Evolutionary conservation across 495 filamentous ascomycete species (phyloP), one percentile per base, ranked within the genome.

Genomic region (Clohesyomyces aquaticus): DNA sequence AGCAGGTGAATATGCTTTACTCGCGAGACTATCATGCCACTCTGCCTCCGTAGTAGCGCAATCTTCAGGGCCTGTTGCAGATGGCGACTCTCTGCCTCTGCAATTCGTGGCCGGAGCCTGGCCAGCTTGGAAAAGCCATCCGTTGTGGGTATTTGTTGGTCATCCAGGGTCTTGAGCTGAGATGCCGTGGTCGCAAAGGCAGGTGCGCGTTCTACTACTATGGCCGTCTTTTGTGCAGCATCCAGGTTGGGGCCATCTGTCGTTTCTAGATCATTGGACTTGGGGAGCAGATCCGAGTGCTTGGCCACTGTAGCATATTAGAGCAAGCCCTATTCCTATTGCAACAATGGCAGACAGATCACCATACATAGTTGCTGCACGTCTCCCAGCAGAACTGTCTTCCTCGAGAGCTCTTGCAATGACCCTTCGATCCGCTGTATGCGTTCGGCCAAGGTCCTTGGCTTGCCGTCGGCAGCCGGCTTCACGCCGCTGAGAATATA

Each of bases 1-100:
- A 96, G 73, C 54, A 93, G 77, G 12, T 85, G 81, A 23, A 85
- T 74, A 68, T 92, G 85, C 76, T 95, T 93, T 91, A 92, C 96
- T 18, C 82, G 74, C 74, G 91, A 83, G 57, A 97, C 72, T n/a
- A 86, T 76, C 23, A 74, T 73, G 58, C 91, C 93, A 59, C 85
- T 95, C 19, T 89, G 80, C n/a, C 80, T 78, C 49, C 91, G 74
- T 60, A 98, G 73, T 60, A 85, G 85, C 25, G 87, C 84, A 32
- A 96, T 84, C 65, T 89, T 82, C 22, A 78, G 77, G n/a, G 82
- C 83, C 74, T 96, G 93, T 21, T 83, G 80, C 4, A 83, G 74
- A 75, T 97, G 92, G 25, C 78, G 77, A 22, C 79, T 76, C 65
- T 88, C 82, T 4, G 89, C 66, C n/a, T 78, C 82, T 53, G 87